A percentile compares a stretch with the other conserved stretches of the same genome.
Evolutionary conservation across 805 yeast genomes (phyloP).

Genomic region (Myxozyma vanderwaltii): DNA sequence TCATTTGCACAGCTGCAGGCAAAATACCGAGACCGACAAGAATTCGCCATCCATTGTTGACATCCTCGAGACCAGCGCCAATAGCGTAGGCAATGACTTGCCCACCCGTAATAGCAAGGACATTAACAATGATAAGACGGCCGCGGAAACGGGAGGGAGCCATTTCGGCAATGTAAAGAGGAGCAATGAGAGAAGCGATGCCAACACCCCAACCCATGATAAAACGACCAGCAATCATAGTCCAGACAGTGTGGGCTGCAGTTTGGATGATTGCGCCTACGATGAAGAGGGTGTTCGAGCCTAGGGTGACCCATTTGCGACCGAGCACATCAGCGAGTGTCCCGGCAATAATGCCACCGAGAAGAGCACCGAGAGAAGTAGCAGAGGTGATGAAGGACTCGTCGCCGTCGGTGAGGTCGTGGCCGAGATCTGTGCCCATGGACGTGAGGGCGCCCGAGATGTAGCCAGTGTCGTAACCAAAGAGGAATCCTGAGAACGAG

Average conservation of each 20-base stretch:
- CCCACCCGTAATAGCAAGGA: slow-evolving; percentile 90
- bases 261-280: slow-evolving; percentile 86
- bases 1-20: slow-evolving; percentile 79
- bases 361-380: slow-evolving; percentile 88
- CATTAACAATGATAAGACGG: slow-evolving; percentile 82
- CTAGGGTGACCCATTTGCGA: slow-evolving; percentile 79
- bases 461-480: slow-evolving; percentile 97
- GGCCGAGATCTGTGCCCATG: slow-evolving; percentile 71
- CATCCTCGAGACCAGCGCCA: slow-evolving; percentile 79
- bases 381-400: slow-evolving; percentile 92
- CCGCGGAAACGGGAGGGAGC: slow-evolving; percentile 89
- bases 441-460: slow-evolving; percentile 91
- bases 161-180: slow-evolving; percentile 85
- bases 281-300: slow-evolving; percentile 78
- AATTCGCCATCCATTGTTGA: slow-evolving; percentile 88
- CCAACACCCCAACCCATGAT: slow-evolving; percentile 97
- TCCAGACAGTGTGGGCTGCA: slow-evolving; percentile 78
- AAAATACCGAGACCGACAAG: slow-evolving; percentile 87
- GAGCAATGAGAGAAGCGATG: slow-evolving; percentile 90
- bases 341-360: slow-evolving; percentile 80
- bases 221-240: slow-evolving; percentile 88
- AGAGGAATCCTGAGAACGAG: slow-evolving; percentile 93
- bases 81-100: slow-evolving; percentile 92
- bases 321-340: slow-evolving; percentile 79
- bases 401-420: slow-evolving; percentile 67